These are phyloP conservation scores for Rhodotorula mucilaginosa DNA, from an alignment of 1,284 basidiomycete genomes.

Conservation along the genomic window DNA sequence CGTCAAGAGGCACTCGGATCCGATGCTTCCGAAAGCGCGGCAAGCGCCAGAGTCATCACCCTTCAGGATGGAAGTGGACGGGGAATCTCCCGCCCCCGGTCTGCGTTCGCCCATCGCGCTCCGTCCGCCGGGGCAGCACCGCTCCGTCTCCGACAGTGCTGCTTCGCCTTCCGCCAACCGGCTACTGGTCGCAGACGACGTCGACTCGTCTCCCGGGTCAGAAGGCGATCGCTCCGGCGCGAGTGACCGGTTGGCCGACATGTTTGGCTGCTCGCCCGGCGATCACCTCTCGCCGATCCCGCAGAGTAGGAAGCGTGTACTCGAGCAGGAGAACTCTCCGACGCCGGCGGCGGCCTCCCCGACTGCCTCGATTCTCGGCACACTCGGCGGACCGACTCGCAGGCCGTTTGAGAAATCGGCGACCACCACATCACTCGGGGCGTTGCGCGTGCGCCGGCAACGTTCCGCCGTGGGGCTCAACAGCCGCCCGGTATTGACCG, in stretches of 20 bases:
- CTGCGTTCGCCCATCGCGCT: conserved; percentile 22
- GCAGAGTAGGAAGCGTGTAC: conserved; percentile 34
- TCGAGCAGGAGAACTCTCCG: conserved; percentile 38
- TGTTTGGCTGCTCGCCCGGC: conserved; percentile 22
- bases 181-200: not conserved
- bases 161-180: not conserved
- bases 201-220: conserved; percentile 8
- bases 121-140: conserved; percentile 16
- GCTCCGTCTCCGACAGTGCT: conserved; percentile 30
- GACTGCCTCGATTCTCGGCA: not conserved
- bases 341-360: conserved; percentile 24
- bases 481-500: conserved; percentile 8
- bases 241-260: conserved; percentile 20
- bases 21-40: conserved; percentile 15
- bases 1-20: conserved; percentile 35
- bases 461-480: conserved; percentile 21
- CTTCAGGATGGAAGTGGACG: conserved; percentile 38
- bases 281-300: conserved; percentile 33
- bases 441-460: conserved; percentile 17
- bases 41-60: conserved; percentile 26
- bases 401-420: conserved; percentile 27
- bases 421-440: conserved; percentile 17
- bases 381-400: conserved; percentile 12
- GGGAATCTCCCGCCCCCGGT: conserved; percentile 20
- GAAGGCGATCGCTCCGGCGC: conserved; percentile 28